Evolutionary conservation across 768 basidiomycete species (phyloP).

Genomic region (Gymnopilus dilepis): DNA sequence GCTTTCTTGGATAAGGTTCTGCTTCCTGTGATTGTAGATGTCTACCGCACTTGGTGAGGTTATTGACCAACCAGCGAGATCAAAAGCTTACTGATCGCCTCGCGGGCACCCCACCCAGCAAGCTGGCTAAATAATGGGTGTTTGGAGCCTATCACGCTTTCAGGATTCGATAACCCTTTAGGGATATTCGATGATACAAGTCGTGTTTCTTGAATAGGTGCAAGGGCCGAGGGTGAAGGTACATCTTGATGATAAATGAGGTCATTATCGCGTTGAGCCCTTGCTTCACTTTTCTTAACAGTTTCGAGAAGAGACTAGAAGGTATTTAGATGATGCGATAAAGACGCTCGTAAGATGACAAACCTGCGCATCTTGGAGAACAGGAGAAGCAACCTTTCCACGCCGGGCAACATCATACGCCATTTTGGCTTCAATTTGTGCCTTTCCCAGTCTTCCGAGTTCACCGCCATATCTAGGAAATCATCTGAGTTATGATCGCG

Average conservation of each 20-base stretch:
- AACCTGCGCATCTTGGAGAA: conserved; percentile 84
- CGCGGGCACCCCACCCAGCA: conserved; percentile 84
- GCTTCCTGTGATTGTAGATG: conserved; percentile 86
- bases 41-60: conserved; percentile 37
- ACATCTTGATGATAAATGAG: conserved; percentile 92
- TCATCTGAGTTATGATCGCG: conserved; percentile 17
- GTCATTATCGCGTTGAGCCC: conserved; percentile 92
- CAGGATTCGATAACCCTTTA: conserved; percentile 61
- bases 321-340: conserved; percentile 13
- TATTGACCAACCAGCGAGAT: background rate
- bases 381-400: conserved; percentile 62
- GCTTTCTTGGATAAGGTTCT: conserved; percentile 70
- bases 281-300: conserved; percentile 65
- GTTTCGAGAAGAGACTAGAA: conserved; percentile 75
- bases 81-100: conserved; percentile 76
- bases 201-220: conserved; percentile 63
- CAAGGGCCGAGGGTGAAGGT: conserved; percentile 72
- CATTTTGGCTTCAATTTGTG: conserved; percentile 68
- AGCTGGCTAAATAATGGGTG: conserved; percentile 75
- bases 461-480: conserved; percentile 82
- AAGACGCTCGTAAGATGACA: conserved; percentile 12
- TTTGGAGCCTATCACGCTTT: conserved; percentile 54
- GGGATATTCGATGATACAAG: conserved; percentile 69
- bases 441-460: conserved; percentile 76
- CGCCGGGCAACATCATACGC: conserved; percentile 72